phyloP scores from a whole-genome alignment of 768 basidiomycete genomes.

The Macrolepiota albuminosa region DNA sequence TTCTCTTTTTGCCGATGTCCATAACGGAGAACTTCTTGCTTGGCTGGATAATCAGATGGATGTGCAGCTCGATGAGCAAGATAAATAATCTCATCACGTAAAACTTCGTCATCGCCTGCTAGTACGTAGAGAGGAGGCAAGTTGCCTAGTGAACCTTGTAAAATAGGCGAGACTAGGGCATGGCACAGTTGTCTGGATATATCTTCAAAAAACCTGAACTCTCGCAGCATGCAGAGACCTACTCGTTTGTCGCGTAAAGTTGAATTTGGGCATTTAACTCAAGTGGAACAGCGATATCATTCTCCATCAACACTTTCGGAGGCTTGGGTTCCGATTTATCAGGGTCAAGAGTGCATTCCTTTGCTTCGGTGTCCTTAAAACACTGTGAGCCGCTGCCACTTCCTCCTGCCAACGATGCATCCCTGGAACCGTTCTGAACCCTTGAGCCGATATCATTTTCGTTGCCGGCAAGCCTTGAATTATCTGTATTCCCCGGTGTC shows the following conservation, averaged over 20 bases:
- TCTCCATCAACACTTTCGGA: not conserved
- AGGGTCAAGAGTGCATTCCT: not conserved
- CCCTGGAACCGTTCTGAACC: not conserved
- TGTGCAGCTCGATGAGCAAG: constrained; percentile 77
- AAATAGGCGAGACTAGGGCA: not conserved
- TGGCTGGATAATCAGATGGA: constrained; percentile 58
- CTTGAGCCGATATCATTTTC: not conserved
- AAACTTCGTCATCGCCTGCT: constrained; percentile 67
- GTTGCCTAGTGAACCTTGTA: not conserved
- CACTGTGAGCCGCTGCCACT: not conserved
- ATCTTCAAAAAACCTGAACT: not conserved
- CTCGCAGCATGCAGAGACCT: not conserved
- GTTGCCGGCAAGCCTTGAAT: not conserved
- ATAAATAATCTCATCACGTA: constrained; percentile 76
- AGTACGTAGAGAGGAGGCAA: constrained; percentile 63
- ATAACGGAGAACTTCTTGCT: not conserved
- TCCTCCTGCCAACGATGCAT: not conserved
- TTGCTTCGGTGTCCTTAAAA: not conserved
- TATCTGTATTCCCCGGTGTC: not conserved
- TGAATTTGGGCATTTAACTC: not conserved
- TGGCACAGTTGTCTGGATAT: not conserved
- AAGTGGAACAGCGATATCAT: not conserved
- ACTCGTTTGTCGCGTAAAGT: not conserved
- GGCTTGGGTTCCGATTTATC: not conserved
- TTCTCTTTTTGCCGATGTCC: not conserved